Evolutionary conservation across 2,329 filamentous ascomycete genomes (phyloP), one percentile per base, ranked within the genome.

Genomic region (Ophiocordyceps sinensis): DNA sequence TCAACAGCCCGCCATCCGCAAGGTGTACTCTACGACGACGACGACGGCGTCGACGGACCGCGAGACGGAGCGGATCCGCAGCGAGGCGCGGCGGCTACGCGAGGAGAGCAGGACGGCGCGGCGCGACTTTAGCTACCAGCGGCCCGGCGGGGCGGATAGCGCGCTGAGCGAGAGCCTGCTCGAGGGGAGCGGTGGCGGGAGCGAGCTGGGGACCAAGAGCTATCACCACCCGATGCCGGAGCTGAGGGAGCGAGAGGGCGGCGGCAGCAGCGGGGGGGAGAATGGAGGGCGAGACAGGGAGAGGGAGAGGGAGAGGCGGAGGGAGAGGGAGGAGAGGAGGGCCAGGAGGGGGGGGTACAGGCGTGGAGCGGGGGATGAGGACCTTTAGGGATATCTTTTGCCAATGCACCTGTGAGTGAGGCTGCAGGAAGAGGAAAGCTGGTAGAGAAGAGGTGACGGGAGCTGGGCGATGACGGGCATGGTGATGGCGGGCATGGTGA

Each of bases 1-100:
- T n/a, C 14, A 65, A 71, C 14, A 35, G 32, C 32, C 51, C 41
- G 30, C 39, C 54, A 78, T 78, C 50, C 66, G 74, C 47, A 77
- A 78, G 60, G 74, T 78, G 28, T 77, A 78, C 62, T 76, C 72
- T 31, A 70, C 68, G 1, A 70, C 73, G 32, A 70, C 68, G 1
- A 70, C 73, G 72, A 76, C 57, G 70, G 70, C 49, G 71, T 62
- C 40, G 66, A 7, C 62, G 23, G 56, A 59, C 39, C 66, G 70
- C 32, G 73, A 76, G 55, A 53, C 64, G 28, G 72, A 78, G 51
- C 67, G 68, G 15, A 62, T 75, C 47, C 68, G 72, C 30, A 64
- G 68, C 38, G 77, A 79, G 58, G 74, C 74, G 1, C 61, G 66
- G 17, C 65, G 66, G 32, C 59, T 75, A n/a, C 66, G 70, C 41